Base-by-base conservation (phyloP, 306 rosid species). In the Dryas octopetala region DNA sequence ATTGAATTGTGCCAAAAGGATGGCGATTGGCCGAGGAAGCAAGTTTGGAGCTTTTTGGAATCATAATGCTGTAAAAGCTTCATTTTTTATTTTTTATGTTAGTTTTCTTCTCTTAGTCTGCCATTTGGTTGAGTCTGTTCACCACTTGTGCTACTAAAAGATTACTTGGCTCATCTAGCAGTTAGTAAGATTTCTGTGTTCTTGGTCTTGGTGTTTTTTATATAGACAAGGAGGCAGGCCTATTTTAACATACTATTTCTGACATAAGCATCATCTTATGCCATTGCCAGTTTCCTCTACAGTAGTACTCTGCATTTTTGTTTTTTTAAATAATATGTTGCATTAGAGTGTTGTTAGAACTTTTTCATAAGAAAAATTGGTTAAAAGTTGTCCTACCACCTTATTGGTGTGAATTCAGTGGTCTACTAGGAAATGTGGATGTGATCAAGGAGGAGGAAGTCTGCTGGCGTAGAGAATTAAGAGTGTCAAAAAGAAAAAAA, bases 31-130 rank as follows among this genome's bases (percentile, higher is more conserved):
- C 32, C 15, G 48, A 72, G 70, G 43, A 63, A 62, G 70, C 74
- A 61, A 67, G 38, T 43, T 76, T 64, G 75, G 75, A 67, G 73
- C 68, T 63, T 64, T 28, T 48, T 5, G 47, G 2, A 62, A 67
- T 43, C 41, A 23, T 28, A 68, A 17, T 23, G 55, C 7, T 77
- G 66, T 49, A 15, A 40, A 80, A 71, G 79, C 75, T 60, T 64
- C 79, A 49, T 51, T 67, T 57, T 69, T 62, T 48, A 4, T 51
- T 60, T 46, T 46, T 44, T 19, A 6, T 49, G 41, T 60, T 62
- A 48, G 41, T 77, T 77, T 69, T 41, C 57, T 14, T 38, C 14
- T 45, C 26, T 28, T 15, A 12, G 8, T n/a, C 50, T 41, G 23
- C 23, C 26, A 54, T 32, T 19, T 48, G 66, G 45, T 44, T 28